phyloP scores from a whole-genome alignment of 176 grass and related monocot genomes.

The Poa annua region DNA sequence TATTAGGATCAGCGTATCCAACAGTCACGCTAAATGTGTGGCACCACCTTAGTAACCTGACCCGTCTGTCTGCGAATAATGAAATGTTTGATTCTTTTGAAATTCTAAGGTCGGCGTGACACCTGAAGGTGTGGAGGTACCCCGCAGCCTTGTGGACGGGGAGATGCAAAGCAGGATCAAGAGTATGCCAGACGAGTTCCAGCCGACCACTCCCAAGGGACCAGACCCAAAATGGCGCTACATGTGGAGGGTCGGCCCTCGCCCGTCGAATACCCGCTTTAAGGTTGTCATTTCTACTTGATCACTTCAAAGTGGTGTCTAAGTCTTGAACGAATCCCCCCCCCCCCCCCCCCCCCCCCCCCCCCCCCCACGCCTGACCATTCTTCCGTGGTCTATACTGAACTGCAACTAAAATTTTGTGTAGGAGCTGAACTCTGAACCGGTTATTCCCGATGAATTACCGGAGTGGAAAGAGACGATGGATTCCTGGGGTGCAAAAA shows the following conservation, averaged over 20 bases:
- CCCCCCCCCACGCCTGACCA: neutral
- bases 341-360: accelerated
- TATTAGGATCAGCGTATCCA: neutral
- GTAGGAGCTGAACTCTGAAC: slow-evolving; percentile 92
- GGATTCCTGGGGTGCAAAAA: slow-evolving; percentile 95
- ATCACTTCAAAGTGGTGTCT: neutral
- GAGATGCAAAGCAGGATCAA: slow-evolving; percentile 83
- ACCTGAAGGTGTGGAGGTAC: slow-evolving; percentile 94
- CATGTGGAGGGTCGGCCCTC: slow-evolving; percentile 97
- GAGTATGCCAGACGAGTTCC: slow-evolving; percentile 70
- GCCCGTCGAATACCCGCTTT: slow-evolving; percentile 69
- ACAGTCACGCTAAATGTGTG: neutral
- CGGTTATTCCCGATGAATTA: slow-evolving; percentile 90
- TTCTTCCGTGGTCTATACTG: neutral
- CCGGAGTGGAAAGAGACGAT: slow-evolving; percentile 97
- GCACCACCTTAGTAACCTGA: neutral
- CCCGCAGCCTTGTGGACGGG: slow-evolving; percentile 84
- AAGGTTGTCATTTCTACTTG: slow-evolving; percentile 55
- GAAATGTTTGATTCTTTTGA: neutral
- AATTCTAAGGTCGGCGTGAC: slow-evolving; percentile 83
- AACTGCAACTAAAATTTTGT: slow-evolving; percentile 23
- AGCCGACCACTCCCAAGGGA: slow-evolving; percentile 74
- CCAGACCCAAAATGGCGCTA: slow-evolving; percentile 97
- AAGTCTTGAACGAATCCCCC: neutral
- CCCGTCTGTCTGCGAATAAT: neutral